phyloP scores from a whole-genome alignment of 805 yeast genomes.

The Metschnikowia kunwiensis region DNA sequence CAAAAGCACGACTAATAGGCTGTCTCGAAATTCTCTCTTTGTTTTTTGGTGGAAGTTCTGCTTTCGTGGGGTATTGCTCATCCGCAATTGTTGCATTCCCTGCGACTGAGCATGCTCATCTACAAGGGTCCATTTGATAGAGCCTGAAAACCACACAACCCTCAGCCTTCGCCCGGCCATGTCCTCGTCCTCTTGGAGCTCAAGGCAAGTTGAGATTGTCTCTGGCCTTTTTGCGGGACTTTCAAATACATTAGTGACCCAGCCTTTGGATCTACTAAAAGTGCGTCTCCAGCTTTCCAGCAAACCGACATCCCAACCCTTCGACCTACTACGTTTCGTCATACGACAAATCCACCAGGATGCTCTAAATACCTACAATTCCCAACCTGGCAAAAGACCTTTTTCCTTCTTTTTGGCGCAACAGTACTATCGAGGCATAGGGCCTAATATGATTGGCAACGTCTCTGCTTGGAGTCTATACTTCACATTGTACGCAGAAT shows the following conservation, averaged over 20 bases:
- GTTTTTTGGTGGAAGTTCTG: too few relatives aligned
- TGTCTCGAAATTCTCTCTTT: too few relatives aligned
- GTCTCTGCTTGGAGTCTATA: conserved; percentile 87
- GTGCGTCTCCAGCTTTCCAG: conserved; percentile 68
- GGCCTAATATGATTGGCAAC: conserved; percentile 80
- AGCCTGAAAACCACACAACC: too few relatives aligned
- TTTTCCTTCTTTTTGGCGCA: conserved; percentile 4
- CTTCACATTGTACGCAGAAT: conserved; percentile 69
- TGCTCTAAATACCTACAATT: conserved; percentile 16
- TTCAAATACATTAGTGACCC: conserved; percentile 73
- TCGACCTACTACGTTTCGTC: conserved; percentile 21
- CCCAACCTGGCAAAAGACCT: conserved; percentile 4
- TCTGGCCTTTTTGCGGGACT: conserved; percentile 83
- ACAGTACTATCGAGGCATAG: conserved; percentile 66
- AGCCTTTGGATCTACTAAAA: conserved; percentile 87
- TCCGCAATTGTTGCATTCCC: too few relatives aligned
- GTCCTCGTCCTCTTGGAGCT: conserved; percentile 5
- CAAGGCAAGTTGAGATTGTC: conserved; percentile 50
- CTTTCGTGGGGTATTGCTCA: too few relatives aligned
- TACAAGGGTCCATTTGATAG: too few relatives aligned
- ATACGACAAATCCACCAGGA: conserved; percentile 20
- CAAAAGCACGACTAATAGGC: too few relatives aligned
- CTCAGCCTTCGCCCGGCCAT: too few relatives aligned
- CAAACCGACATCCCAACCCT: conserved; percentile 15
- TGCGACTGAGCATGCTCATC: too few relatives aligned